A percentile compares a stretch with the other conserved stretches of the same genome.
These are phyloP conservation scores for Wickerhamomyces rabaulensis DNA, from an alignment of 805 yeast species.

Conservation along the genomic window DNA sequence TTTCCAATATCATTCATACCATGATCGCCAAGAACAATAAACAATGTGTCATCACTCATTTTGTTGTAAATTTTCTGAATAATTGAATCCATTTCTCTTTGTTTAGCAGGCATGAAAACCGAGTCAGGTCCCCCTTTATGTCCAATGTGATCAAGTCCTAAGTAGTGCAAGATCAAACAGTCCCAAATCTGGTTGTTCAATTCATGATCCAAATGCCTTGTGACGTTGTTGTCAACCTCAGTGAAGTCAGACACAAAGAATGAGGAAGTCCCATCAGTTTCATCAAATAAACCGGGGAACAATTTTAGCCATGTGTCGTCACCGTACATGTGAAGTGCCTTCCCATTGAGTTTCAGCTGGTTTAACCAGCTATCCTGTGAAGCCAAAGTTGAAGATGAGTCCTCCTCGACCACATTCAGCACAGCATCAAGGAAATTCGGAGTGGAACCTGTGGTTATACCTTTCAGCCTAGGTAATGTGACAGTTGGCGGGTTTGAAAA, in stretches of 20 bases:
- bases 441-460: slow-evolving; percentile 90
- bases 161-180: slow-evolving; percentile 77
- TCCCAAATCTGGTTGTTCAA: slow-evolving; percentile 62
- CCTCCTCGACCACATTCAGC: slow-evolving; percentile 88
- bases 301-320: slow-evolving; percentile 97
- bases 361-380: slow-evolving; percentile 84
- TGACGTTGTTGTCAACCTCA: slow-evolving; percentile 90
- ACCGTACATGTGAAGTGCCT: slow-evolving; percentile 76
- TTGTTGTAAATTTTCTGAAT: slow-evolving; percentile 46
- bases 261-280: slow-evolving; percentile 82
- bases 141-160: slow-evolving; percentile 96
- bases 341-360: slow-evolving; percentile 43
- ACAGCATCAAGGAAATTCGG: slow-evolving; percentile 94
- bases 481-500: slow-evolving; percentile 95
- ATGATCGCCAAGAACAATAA: slow-evolving; percentile 86
- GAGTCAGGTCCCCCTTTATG: slow-evolving; percentile 93
- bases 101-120: slow-evolving; percentile 75
- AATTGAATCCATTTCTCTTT: slow-evolving; percentile 77
- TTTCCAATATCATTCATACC: slow-evolving; percentile 96
- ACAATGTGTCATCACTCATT: slow-evolving; percentile 46
- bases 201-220: slow-evolving; percentile 72
- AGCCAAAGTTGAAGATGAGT: slow-evolving; percentile 58
- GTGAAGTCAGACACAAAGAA: slow-evolving; percentile 94
- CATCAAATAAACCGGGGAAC: slow-evolving; percentile 66
- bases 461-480: slow-evolving; percentile 89